Evolutionary conservation across 2,329 filamentous ascomycete species (phyloP), one percentile per base, ranked within the genome.

Genomic region (Talaromyces sp.): DNA sequence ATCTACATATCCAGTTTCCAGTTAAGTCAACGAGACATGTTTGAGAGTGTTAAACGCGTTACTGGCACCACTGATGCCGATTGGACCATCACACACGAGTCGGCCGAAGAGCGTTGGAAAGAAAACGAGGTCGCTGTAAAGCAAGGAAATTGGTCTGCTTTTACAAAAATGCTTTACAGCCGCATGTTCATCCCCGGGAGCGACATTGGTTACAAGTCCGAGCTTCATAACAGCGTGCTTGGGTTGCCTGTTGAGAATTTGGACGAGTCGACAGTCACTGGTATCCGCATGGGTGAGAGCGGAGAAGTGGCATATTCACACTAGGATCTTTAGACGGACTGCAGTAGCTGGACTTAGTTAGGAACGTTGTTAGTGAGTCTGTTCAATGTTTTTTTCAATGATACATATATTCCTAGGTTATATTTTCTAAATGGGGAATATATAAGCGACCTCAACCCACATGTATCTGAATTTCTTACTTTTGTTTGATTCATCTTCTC

Each of bases 11-110:
- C 77, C 7, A 87, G 83, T 63, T 90, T 89, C 74, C 70, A 75
- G 10, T 66, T 87, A 63, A 85, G 74, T 62, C 88, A 91, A 71
- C 79, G 80, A 10, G 87, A 90, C 9, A 89, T 90, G 77, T 79
- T 90, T 59, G 81, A 83, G 44, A 82, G 81, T n/a, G 73, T 87
- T 12, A 79, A 87, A 67, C 81, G 83, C 0, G 86, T 87, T 4
- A 83, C 83, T 0, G 81, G 81, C 0, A 85, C 82, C 0, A 82
- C 75, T 1, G 83, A 87, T 44, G 73, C 72, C 0, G 87, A 89
- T 67, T 91, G 88, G 88, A 79, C 69, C 2, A 80, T 90, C 60
- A 76, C 69, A 1, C 72, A 80, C 7, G 81, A 87, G 72, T 66
- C 71, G 0, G 73, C 76, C 1, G 65, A 75, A 47, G 72, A 83